Conservation (phyloP, 768 basidiomycete genomes). For the Rhodotorula graminis region DNA sequence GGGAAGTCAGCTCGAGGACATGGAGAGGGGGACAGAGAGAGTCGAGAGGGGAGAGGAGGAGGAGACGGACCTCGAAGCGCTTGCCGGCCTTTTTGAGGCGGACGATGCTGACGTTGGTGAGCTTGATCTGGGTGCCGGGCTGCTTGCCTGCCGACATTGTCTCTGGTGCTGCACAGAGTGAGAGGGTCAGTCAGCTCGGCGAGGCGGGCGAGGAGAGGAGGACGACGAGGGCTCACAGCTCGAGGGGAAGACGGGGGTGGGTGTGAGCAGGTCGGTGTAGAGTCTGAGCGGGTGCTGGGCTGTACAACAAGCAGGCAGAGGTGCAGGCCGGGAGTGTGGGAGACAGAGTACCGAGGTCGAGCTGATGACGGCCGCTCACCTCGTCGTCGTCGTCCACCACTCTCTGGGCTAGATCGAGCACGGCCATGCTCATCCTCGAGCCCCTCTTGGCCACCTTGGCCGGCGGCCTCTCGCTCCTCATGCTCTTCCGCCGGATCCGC, state of each 20-base stretch:
- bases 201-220: background rate
- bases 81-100: constrained; percentile 95
- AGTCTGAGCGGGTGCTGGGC: too few relatives aligned
- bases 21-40: background rate
- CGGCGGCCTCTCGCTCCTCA: background rate
- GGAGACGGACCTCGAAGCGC: constrained; percentile 78
- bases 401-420: background rate
- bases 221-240: too few relatives aligned
- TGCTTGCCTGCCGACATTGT: constrained; percentile 40
- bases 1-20: background rate
- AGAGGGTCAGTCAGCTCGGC: background rate
- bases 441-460: background rate
- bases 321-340: too few relatives aligned
- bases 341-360: too few relatives aligned
- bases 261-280: too few relatives aligned
- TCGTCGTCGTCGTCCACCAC: too few relatives aligned
- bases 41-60: background rate
- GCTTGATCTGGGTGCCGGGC: constrained; percentile 53
- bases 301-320: too few relatives aligned
- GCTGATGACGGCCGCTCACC: too few relatives aligned
- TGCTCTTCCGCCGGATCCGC: background rate
- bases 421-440: background rate
- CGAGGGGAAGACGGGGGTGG: too few relatives aligned
- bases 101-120: constrained; percentile 96
- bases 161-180: background rate